Conservation (phyloP, 1,284 basidiomycete genomes). For the Apiotrichum laibachii region DNA sequence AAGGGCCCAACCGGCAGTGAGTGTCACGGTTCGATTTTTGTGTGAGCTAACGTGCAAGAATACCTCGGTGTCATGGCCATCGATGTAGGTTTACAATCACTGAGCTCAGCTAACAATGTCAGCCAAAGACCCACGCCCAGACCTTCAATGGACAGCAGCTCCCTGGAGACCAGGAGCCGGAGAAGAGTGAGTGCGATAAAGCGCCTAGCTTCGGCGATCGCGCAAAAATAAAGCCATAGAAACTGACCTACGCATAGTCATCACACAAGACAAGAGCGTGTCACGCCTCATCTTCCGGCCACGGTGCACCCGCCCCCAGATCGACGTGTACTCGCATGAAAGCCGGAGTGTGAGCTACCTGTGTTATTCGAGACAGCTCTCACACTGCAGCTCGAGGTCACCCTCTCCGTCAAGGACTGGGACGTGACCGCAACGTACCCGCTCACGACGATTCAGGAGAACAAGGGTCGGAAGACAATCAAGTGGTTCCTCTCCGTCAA, state of each 20-base stretch:
- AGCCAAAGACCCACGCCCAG: constrained; percentile 37
- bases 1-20: constrained; percentile 40
- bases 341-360: constrained; percentile 33
- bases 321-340: constrained; percentile 41
- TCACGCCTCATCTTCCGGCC: constrained; percentile 45
- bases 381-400: constrained; percentile 38
- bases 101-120: neutral
- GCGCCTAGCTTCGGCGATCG: too few relatives aligned
- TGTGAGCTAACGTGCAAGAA: constrained; percentile 15
- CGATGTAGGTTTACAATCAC: constrained; percentile 24
- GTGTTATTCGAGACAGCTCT: too few relatives aligned
- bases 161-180: constrained; percentile 39
- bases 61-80: constrained; percentile 42
- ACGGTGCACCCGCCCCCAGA: constrained; percentile 33
- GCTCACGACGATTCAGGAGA: constrained; percentile 30
- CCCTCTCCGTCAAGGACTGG: constrained; percentile 41
- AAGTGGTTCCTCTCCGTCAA: constrained; percentile 45
- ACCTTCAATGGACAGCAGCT: constrained; percentile 39
- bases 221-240: too few relatives aligned
- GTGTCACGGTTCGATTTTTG: neutral
- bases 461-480: constrained; percentile 30
- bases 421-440: constrained; percentile 43
- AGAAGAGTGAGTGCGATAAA: constrained; percentile 31
- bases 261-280: constrained; percentile 37
- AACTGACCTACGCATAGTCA: constrained; percentile 2